Conservation (phyloP, 352 stramenopile genomes). For the Phytophthora cryptogea region DNA sequence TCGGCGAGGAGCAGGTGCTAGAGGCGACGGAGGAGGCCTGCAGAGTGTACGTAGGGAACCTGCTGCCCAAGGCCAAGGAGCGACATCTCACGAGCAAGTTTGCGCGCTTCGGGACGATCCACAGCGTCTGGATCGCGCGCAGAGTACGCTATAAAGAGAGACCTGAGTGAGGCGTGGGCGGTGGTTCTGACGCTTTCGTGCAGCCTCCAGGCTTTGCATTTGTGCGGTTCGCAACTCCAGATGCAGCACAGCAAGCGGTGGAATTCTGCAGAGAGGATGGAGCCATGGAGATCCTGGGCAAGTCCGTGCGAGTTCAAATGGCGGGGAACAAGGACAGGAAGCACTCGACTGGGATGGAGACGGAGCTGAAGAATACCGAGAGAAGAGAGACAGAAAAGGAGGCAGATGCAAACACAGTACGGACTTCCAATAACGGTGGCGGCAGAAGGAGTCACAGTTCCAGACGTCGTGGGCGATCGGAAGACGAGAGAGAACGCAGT, state of each 20-base stretch:
- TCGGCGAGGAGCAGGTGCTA: constrained; percentile 20
- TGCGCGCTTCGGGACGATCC: constrained; percentile 66
- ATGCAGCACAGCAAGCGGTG: constrained; percentile 55
- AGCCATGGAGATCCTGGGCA: constrained; percentile 66
- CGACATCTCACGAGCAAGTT: constrained; percentile 67
- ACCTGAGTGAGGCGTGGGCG: neutral
- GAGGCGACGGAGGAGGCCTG: constrained; percentile 32
- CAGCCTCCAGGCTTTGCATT: constrained; percentile 86
- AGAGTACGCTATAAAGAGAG: constrained; percentile 39
- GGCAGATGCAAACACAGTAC: neutral
- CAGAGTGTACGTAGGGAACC: constrained; percentile 80
- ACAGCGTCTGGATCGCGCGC: constrained; percentile 75
- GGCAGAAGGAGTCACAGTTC: constrained; percentile 8
- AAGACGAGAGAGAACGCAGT: neutral
- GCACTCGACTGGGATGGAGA: neutral
- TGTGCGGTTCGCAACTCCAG: constrained; percentile 56
- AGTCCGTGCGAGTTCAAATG: constrained; percentile 76
- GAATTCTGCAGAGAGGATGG: constrained; percentile 39
- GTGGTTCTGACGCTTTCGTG: constrained; percentile 20
- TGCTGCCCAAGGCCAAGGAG: constrained; percentile 72
- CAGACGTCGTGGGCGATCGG: neutral
- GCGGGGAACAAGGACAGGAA: constrained; percentile 47
- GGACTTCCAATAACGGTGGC: neutral
- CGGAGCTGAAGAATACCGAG: neutral
- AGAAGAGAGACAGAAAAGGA: neutral